Conservation (phyloP, 2,329 filamentous ascomycete genomes). For the Talaromyces sp. region DNA sequence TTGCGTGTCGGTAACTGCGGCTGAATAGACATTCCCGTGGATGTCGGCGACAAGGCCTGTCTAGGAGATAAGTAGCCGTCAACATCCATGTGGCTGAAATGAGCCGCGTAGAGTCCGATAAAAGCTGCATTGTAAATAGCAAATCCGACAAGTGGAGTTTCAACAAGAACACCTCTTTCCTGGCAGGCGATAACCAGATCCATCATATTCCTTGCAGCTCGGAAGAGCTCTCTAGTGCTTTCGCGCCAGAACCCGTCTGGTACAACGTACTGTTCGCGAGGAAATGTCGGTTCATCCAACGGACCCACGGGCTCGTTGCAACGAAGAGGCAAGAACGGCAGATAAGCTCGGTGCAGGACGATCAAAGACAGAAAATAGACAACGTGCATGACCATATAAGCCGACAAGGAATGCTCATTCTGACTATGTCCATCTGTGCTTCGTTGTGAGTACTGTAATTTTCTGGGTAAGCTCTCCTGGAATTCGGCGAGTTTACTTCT, state of each 20-base stretch:
- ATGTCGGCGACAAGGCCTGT: conserved; percentile 22
- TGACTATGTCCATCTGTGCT: conserved; percentile 56
- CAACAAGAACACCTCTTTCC: conserved; percentile 49
- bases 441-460: conserved; percentile 49
- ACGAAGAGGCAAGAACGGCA: conserved; percentile 53
- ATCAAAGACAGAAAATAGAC: conserved; percentile 54
- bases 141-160: conserved; percentile 56
- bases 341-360: conserved; percentile 54
- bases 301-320: conserved; percentile 52
- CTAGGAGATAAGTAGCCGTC: conserved; percentile 46
- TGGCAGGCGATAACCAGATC: conserved; percentile 53
- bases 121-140: conserved; percentile 54
- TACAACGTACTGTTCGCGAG: conserved; percentile 41
- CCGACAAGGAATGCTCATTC: conserved; percentile 46
- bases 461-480: conserved; percentile 50
- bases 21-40: conserved; percentile 24
- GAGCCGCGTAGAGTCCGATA: conserved; percentile 51
- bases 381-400: conserved; percentile 55
- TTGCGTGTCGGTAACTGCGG: conserved; percentile 37
- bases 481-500: conserved; percentile 48
- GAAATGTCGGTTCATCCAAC: conserved; percentile 49
- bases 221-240: conserved; percentile 50
- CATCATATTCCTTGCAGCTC: conserved; percentile 51
- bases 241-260: conserved; percentile 54
- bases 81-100: conserved; percentile 56